These are phyloP conservation scores for Microdochium trichocladiopsis DNA, from an alignment of 2,329 filamentous ascomycete genomes.

Conservation along the genomic window DNA sequence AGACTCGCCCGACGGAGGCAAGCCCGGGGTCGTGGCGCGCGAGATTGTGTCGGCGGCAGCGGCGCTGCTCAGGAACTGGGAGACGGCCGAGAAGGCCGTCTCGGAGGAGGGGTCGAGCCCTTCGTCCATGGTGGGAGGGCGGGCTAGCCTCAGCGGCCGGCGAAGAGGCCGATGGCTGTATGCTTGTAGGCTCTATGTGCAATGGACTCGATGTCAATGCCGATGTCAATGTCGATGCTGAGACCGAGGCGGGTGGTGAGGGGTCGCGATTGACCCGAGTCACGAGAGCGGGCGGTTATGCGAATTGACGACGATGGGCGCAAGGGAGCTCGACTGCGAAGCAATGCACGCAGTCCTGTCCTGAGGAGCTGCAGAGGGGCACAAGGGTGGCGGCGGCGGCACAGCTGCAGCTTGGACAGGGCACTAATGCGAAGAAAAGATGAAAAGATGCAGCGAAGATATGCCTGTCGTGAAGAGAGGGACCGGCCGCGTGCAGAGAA, in stretches of 20 bases:
- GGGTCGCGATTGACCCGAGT: not conserved
- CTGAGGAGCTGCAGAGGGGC: no score
- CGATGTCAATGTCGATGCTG: no score
- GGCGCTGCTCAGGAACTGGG: constrained; percentile 30
- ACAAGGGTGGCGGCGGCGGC: no score
- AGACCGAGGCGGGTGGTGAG: not conserved
- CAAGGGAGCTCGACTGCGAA: no score
- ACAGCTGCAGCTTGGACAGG: no score
- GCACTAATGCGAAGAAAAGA: no score
- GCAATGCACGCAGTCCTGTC: no score
- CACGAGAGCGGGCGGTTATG: not conserved
- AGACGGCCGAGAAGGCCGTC: constrained; percentile 24
- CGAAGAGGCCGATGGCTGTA: no score
- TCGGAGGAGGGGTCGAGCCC: constrained; percentile 26
- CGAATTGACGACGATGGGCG: not conserved
- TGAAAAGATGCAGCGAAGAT: no score
- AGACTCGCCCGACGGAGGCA: constrained; percentile 40
- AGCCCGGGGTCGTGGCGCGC: constrained; percentile 76
- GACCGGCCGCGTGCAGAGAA: not conserved
- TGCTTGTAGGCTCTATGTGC: no score
- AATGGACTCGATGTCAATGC: no score
- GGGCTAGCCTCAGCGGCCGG: not conserved
- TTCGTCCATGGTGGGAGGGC: constrained; percentile 25
- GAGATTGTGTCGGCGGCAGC: constrained; percentile 63
- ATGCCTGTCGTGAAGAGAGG: not conserved